Base-by-base conservation (phyloP, 257 asterid genomes). In the Jacaranda copaia region DNA sequence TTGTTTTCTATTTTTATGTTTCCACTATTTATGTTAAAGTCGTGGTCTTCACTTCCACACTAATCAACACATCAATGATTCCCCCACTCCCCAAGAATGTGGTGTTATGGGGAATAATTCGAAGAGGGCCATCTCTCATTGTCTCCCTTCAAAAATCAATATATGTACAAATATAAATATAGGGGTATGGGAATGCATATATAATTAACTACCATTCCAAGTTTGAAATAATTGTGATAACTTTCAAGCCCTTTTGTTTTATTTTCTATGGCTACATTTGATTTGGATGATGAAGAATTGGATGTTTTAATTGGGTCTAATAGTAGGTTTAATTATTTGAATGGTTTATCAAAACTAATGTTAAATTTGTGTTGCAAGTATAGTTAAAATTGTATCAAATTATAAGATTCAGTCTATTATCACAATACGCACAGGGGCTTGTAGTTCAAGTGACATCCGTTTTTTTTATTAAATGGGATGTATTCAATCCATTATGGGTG, bases 61-160 rank as follows among this genome's bases (percentile, higher is more conserved):
- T 19, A 78, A 82, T 82, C 87, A 80, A 84, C 80, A 56, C 40
- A 80, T 72, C 76, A 63, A 65, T 70, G 77, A 84, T 84, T 82
- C 84, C 82, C 32, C 79, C 77, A 53, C 60, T 59, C 58, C 79
- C 72, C 79, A 70, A 69, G 35, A 32, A 64, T 71, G 70, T 70
- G 57, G 20, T 61, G 8, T 69, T 70, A 52, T 63, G 63, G 61
- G 60, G 60, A 72, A 58, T 49, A 73, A 48, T 73, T 73, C 59
- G 42, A 6, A 67, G 52, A 76, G 68, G 81, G 12, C 89, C 85
- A 80, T 83, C 82, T 72, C 76, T 51, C 74, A 46, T 65, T 81
- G 84, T 83, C 83, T 68, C 77, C 70, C 64, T 40, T 35, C 69
- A 40, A 72, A 66, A 73, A 18, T 43, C 78, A 25, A 25, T 25